phyloP scores from a whole-genome alignment of 345 rosid species.

The thale cress (Arabidopsis thaliana) region TAIR10.1 NC_003074.8:21506501-21507000 shows the following conservation, averaged over 20 bases:
- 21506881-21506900: conserved; percentile 33
- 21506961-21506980: conserved; percentile 33
- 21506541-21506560: conserved; percentile 7
- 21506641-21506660: neutral
- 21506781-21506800: neutral
- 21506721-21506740: neutral
- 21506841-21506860: conserved; percentile 47
- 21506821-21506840: neutral
- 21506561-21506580: conserved; percentile 17
- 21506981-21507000: conserved; percentile 27
- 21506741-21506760: neutral
- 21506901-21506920: conserved; percentile 25
- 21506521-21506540: neutral
- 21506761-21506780: too few relatives aligned
- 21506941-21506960: conserved; percentile 11
- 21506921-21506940: conserved; percentile 31
- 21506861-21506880: conserved; percentile 49
- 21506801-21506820: neutral
- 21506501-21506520: conserved; percentile 5
- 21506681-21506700: conserved; percentile 26
- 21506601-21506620: conserved; percentile 30
- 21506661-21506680: neutral
- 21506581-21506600: conserved; percentile 4
- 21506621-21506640: conserved; percentile 9
- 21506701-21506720: neutral